Conservation (phyloP, 257 asterid genomes). For the Sherardia arvensis region DNA sequence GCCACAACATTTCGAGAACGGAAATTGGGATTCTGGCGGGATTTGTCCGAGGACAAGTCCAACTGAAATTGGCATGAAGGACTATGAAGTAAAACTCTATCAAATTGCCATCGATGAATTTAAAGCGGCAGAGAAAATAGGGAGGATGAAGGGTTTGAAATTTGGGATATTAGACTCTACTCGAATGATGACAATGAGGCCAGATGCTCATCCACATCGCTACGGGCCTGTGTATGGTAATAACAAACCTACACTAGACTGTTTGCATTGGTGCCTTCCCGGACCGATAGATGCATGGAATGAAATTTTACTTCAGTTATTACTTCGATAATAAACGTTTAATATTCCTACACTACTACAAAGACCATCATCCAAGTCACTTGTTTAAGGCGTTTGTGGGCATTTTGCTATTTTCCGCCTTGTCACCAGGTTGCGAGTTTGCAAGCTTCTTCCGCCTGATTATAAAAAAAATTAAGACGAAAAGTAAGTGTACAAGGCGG, state of each 20-base stretch:
- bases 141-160: conserved; percentile 37
- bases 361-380: too few species aligned
- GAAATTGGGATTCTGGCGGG: conserved; percentile 73
- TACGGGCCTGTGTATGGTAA: conserved; percentile 15
- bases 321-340: not conserved
- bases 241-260: conserved; percentile 11
- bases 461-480: too few species aligned
- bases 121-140: conserved; percentile 39
- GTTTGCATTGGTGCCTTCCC: conserved; percentile 36
- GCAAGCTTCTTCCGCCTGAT: too few species aligned
- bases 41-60: conserved; percentile 54
- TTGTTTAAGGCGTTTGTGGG: too few species aligned
- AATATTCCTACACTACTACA: too few species aligned
- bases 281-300: conserved; percentile 32
- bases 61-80: conserved; percentile 33
- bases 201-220: conserved; percentile 38
- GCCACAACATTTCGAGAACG: conserved; percentile 84
- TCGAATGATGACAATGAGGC: conserved; percentile 23
- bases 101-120: conserved; percentile 56
- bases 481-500: too few species aligned
- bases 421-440: too few species aligned
- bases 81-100: conserved; percentile 36
- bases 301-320: conserved; percentile 19
- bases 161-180: conserved; percentile 27
- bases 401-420: too few species aligned